phyloP scores from a whole-genome alignment of 2,329 filamentous ascomycete species.

The Xylariomycetidae sp. region DNA sequence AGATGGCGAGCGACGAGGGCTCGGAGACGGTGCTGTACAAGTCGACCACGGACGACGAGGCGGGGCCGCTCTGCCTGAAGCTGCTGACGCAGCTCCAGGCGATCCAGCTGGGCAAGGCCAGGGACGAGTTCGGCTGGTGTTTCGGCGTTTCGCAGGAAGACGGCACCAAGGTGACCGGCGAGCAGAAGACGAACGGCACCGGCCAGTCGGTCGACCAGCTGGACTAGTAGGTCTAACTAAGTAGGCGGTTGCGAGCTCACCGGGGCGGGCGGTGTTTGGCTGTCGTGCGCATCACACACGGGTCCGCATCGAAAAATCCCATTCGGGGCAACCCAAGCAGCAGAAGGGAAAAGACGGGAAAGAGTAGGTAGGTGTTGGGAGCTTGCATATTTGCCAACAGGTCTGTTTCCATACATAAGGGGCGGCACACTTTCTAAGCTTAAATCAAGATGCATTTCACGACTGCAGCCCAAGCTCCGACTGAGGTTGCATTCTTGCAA shows the following conservation, averaged over 20 bases:
- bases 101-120: slow-evolving; percentile 74
- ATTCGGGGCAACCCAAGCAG: too few species aligned
- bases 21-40: slow-evolving; percentile 52
- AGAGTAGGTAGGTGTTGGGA: too few species aligned
- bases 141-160: slow-evolving; percentile 40
- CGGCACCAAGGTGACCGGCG: slow-evolving; percentile 31
- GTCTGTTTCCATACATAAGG: too few species aligned
- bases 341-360: too few species aligned
- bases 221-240: too few species aligned
- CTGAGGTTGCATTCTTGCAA: too few species aligned
- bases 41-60: slow-evolving; percentile 52
- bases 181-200: slow-evolving; percentile 19
- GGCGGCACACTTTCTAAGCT: too few species aligned
- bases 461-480: too few species aligned
- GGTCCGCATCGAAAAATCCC: too few species aligned
- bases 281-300: not conserved
- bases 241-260: too few species aligned
- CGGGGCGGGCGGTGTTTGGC: not conserved
- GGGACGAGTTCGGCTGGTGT: slow-evolving; percentile 74
- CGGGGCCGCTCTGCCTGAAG: slow-evolving; percentile 66
- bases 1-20: slow-evolving; percentile 32
- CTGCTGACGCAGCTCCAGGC: slow-evolving; percentile 73
- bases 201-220: slow-evolving; percentile 30
- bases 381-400: too few species aligned
- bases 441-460: too few species aligned